Percentiles rank a stretch among this genome's conserved stretches.
Evolutionary conservation across 306 rosid species (phyloP).

Genomic region (Prunus mira): DNA sequence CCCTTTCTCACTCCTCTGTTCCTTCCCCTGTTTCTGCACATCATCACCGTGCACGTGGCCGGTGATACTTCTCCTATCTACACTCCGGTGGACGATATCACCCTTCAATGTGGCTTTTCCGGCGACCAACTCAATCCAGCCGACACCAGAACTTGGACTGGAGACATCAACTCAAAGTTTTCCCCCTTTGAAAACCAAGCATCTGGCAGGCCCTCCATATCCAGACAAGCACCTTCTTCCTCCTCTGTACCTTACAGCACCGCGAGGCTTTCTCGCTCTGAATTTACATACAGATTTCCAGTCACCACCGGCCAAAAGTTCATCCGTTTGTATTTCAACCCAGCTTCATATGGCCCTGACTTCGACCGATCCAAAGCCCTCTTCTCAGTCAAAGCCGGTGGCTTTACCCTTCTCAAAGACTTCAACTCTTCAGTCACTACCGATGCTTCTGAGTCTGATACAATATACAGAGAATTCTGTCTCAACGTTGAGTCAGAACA

Average conservation of each 20-base stretch:
- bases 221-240: not conserved
- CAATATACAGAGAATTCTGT: conserved; percentile 35
- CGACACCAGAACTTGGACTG: not conserved
- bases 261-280: conserved; percentile 17
- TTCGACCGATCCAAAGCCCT: conserved; percentile 17
- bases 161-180: conserved; percentile 13
- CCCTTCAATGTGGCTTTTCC: conserved; percentile 23
- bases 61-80: not conserved
- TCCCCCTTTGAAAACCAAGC: conserved; percentile 1
- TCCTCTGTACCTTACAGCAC: not conserved
- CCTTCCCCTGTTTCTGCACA: not conserved
- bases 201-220: not conserved
- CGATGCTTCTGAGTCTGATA: not conserved
- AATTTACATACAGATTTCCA: conserved; percentile 48
- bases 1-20: not conserved
- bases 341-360: conserved; percentile 16
- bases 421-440: conserved; percentile 44
- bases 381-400: conserved; percentile 53
- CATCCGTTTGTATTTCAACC: conserved; percentile 49
- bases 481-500: conserved; percentile 25
- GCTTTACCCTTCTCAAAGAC: conserved; percentile 41
- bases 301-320: conserved; percentile 45
- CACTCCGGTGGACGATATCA: not conserved
- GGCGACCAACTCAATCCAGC: accelerated
- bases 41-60: not conserved